These are phyloP conservation scores for Ustilago xerochloae DNA, from an alignment of 1,284 basidiomycete species.

Conservation along the genomic window DNA sequence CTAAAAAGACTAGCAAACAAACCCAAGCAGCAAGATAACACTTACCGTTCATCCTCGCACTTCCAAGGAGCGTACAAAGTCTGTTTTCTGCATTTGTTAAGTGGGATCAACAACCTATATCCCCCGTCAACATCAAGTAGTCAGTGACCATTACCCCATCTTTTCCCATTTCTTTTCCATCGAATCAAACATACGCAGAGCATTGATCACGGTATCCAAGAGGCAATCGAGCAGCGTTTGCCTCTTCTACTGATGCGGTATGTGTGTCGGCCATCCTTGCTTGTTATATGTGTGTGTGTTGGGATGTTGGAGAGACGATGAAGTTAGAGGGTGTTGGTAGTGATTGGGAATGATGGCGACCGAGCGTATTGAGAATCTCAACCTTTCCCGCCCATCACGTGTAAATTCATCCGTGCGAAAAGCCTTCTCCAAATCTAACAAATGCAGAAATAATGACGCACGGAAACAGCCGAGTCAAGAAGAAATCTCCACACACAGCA, in stretches of 20 bases:
- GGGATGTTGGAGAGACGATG: not conserved
- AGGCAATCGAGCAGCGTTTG: constrained; percentile 81
- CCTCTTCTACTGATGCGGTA: constrained; percentile 84
- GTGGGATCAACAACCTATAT: constrained; percentile 81
- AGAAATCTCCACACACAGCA: constrained; percentile 10
- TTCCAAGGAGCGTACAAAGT: constrained; percentile 82
- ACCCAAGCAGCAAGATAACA: not conserved
- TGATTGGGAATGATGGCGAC: not conserved
- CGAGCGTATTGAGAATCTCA: too few relatives aligned
- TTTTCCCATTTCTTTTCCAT: not conserved
- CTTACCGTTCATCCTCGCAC: constrained; percentile 79
- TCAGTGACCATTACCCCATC: not conserved
- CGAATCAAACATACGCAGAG: constrained; percentile 78
- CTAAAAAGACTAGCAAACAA: not conserved
- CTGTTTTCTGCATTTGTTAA: constrained; percentile 82
- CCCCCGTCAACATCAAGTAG: not conserved
- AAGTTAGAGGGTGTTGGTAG: not conserved
- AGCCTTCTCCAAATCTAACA: not conserved
- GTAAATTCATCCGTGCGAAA: constrained; percentile 1
- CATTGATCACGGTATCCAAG: constrained; percentile 89
- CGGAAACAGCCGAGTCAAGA: constrained; percentile 12
- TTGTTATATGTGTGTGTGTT: not conserved
- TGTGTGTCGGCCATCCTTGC: constrained; percentile 51
- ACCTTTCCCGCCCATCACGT: not conserved
- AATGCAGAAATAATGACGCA: not conserved